phyloP scores from a whole-genome alignment of 2,329 filamentous ascomycete genomes.

The Elsinoe necatrix region DNA sequence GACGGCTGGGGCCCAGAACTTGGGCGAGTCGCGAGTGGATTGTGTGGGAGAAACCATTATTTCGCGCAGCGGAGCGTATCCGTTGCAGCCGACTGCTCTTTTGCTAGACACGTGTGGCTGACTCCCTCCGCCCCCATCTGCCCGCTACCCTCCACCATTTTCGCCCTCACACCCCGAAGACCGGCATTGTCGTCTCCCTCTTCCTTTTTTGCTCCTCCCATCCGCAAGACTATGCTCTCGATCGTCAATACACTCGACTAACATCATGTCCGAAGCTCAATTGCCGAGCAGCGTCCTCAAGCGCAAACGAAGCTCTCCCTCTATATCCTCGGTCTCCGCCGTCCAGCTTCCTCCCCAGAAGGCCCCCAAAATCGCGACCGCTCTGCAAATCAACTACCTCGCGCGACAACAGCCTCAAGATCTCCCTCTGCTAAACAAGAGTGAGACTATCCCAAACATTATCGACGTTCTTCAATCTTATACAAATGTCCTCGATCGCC shows the following conservation, averaged over 20 bases:
- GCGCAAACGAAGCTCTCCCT: slow-evolving; percentile 39
- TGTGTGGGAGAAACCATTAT: slow-evolving; percentile 1
- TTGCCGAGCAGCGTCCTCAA: slow-evolving; percentile 31
- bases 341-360: slow-evolving; percentile 38
- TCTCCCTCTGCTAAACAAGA: slow-evolving; percentile 52
- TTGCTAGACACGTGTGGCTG: slow-evolving; percentile 3
- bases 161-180: slow-evolving; percentile 16
- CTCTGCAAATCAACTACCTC: slow-evolving; percentile 61
- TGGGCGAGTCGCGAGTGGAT: background rate
- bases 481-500: slow-evolving; percentile 73
- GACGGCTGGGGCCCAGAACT: background rate
- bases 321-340: slow-evolving; percentile 19
- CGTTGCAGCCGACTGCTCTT: background rate
- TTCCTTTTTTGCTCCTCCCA: background rate
- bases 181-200: slow-evolving; percentile 7
- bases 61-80: background rate
- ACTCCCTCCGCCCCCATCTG: slow-evolving; percentile 9
- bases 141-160: slow-evolving; percentile 15
- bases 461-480: slow-evolving; percentile 68
- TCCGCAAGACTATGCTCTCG: slow-evolving; percentile 9
- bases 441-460: slow-evolving; percentile 66
- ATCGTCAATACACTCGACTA: slow-evolving; percentile 11
- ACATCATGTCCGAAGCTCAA: slow-evolving; percentile 16
- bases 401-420: slow-evolving; percentile 54
- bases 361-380: slow-evolving; percentile 42